Conservation (phyloP, 2,329 filamentous ascomycete species). For the Chrysoporthe cubensis region DNA sequence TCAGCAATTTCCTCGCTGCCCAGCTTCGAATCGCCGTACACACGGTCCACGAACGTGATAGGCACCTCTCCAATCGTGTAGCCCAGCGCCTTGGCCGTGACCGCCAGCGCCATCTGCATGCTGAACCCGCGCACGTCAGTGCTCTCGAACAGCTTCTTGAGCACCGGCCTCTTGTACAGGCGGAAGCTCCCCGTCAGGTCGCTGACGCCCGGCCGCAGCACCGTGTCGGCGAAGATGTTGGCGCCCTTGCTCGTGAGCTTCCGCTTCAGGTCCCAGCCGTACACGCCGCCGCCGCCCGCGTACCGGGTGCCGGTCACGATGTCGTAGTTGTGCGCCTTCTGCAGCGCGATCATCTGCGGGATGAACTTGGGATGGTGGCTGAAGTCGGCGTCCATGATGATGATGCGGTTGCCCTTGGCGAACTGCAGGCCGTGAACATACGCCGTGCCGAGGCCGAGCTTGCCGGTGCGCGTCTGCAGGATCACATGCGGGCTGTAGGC, state of each 20-base stretch:
- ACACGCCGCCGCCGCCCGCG: conserved; percentile 86
- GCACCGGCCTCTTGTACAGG: conserved; percentile 87
- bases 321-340: conserved; percentile 80
- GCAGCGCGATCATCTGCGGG: conserved; percentile 84
- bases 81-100: conserved; percentile 93
- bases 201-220: conserved; percentile 89
- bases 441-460: conserved; percentile 94
- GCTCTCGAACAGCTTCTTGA: conserved; percentile 86
- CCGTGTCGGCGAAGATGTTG: conserved; percentile 94
- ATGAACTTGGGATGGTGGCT: conserved; percentile 99
- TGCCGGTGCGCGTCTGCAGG: conserved; percentile 87
- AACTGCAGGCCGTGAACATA: conserved; percentile 95
- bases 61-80: conserved; percentile 93
- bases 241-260: conserved; percentile 85
- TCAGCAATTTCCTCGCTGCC: conserved; percentile 95
- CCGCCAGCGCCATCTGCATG: conserved; percentile 99
- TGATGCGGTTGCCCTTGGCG: conserved; percentile 88
- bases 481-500: conserved; percentile 80
- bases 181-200: conserved; percentile 95
- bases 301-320: conserved; percentile 98
- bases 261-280: conserved; percentile 93
- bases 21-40: conserved; percentile 85
- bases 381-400: conserved; percentile 99
- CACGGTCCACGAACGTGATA: conserved; percentile 91
- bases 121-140: conserved; percentile 97